These are phyloP conservation scores for Lanmaoa rubissima DNA, from an alignment of 768 basidiomycete species.

Conservation along the genomic window DNA sequence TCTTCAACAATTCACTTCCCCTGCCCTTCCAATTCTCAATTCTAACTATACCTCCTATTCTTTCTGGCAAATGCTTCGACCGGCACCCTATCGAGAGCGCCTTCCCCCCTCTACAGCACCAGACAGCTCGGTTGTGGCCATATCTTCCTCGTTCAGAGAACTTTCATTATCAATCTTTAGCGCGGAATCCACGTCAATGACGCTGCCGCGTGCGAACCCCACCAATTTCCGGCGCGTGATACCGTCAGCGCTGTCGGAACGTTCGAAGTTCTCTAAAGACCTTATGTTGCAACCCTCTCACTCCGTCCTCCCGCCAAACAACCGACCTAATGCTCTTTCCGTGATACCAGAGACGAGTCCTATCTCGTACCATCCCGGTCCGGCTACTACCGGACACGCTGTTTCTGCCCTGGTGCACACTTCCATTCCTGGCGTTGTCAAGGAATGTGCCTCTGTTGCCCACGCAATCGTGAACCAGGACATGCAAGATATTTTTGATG, in stretches of 20 bases:
- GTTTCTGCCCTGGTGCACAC: constrained; percentile 34
- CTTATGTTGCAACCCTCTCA: constrained; percentile 36
- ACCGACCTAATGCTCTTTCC: constrained; percentile 30
- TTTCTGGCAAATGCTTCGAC: constrained; percentile 44
- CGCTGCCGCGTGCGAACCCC: constrained; percentile 25
- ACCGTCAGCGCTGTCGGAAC: constrained; percentile 28
- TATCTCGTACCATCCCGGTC: constrained; percentile 6
- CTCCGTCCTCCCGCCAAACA: constrained; percentile 23
- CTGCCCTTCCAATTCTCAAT: constrained; percentile 13
- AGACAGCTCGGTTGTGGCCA: constrained; percentile 29
- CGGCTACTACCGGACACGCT: constrained; percentile 13
- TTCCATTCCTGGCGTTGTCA: constrained; percentile 49
- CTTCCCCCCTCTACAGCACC: constrained; percentile 28
- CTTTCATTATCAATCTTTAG: constrained; percentile 51
- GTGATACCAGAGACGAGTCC: constrained; percentile 22
- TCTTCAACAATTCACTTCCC: constrained; percentile 21
- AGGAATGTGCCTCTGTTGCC: constrained; percentile 44
- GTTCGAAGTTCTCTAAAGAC: constrained; percentile 32
- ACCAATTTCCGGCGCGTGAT: constrained; percentile 19
- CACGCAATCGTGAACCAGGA: constrained; percentile 48
- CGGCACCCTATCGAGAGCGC: constrained; percentile 40
- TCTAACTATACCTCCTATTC: constrained; percentile 29
- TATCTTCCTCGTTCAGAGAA: constrained; percentile 46
- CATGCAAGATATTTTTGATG: constrained; percentile 54
- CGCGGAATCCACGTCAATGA: constrained; percentile 40